Base-by-base conservation (phyloP, 2,329 filamentous ascomycete genomes). In the Shiraia bambusicola region DNA sequence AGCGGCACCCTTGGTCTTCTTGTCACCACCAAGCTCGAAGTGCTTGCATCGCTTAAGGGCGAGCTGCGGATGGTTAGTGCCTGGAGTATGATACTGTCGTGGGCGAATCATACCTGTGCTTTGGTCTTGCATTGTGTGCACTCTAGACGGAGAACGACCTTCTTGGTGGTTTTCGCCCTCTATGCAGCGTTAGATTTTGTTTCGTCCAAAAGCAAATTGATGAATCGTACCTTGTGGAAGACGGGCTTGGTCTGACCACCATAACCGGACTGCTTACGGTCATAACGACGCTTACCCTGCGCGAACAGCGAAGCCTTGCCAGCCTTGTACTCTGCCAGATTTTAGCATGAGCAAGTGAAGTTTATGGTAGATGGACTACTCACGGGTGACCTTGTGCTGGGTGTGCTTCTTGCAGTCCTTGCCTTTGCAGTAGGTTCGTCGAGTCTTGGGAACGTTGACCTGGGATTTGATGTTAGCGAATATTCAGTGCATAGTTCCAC, bases 1-100 rank as follows among this genome's bases (percentile, higher is more conserved):
- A 77, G 93, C 93, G 69, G 93, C 93, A 87, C 93, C 93, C 90
- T 98, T 98, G 70, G 93, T 98, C 89, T 98, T 98, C 91, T 98
- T 98, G 87, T 98, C 93, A 84, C 93, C 93, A 86, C 93, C 93
- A 72, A 98, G 81, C 82, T 98, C 93, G 79, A 98, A 98, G 84
- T 98, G 93, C 88, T 98, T 98, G 90, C 93, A 98, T 74, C 93
- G 89, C 88, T 98, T 98, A 77, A 98, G 82, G 66, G 93, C 83
- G 72, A 98, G 83, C 82, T 98, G 90, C 76, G 84, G 85, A 87
- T 28, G 32, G 51, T 63, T 40, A 63, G 58, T 37, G 10, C 26
- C 8, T 26, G 37, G 14, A 19, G 2, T 24, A 10, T 24, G 13
- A 25, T 9, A 8, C 10, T 19, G 14, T 2, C 12, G 9, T 6